Percentiles rank a stretch among this genome's conserved stretches.
These are phyloP conservation scores for Microbotryum lychnidis-dioicae DNA, from an alignment of 1,284 basidiomycete species.

Conservation along the genomic window DNA sequence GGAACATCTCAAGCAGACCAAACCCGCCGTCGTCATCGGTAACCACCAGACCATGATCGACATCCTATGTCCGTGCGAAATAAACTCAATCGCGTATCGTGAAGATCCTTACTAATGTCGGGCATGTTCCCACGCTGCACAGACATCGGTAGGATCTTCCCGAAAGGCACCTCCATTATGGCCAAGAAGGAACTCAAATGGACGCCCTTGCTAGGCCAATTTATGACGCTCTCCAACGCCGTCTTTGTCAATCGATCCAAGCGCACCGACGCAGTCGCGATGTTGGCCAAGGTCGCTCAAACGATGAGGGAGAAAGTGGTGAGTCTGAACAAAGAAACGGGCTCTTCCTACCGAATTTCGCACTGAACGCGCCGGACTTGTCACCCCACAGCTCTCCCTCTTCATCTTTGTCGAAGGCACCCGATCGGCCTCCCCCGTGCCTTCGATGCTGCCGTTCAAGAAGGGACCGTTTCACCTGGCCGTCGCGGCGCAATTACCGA, in stretches of 20 bases:
- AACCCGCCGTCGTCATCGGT: slow-evolving; percentile 67
- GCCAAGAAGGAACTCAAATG: slow-evolving; percentile 86
- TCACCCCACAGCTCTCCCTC: slow-evolving; percentile 54
- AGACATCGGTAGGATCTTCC: slow-evolving; percentile 76
- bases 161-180: slow-evolving; percentile 75
- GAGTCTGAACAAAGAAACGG: slow-evolving; percentile 15
- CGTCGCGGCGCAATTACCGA: slow-evolving; percentile 70
- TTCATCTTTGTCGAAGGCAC: slow-evolving; percentile 94
- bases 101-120: too few relatives aligned
- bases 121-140: background rate
- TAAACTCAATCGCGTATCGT: too few relatives aligned
- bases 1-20: slow-evolving; percentile 56
- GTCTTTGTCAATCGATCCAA: slow-evolving; percentile 90
- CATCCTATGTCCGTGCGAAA: slow-evolving; percentile 48
- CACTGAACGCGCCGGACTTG: too few relatives aligned
- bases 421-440: slow-evolving; percentile 58
- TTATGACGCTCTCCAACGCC: slow-evolving; percentile 76
- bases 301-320: slow-evolving; percentile 60
- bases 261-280: slow-evolving; percentile 60
- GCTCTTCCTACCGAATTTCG: background rate
- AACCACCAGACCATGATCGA: slow-evolving; percentile 94
- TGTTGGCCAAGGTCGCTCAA: slow-evolving; percentile 64
- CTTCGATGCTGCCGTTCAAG: slow-evolving; percentile 79
- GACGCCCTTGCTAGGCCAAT: slow-evolving; percentile 80
- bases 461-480: slow-evolving; percentile 98